Evolutionary conservation across 352 stramenopile species (phyloP).

Genomic region (Pythium dissimile): DNA sequence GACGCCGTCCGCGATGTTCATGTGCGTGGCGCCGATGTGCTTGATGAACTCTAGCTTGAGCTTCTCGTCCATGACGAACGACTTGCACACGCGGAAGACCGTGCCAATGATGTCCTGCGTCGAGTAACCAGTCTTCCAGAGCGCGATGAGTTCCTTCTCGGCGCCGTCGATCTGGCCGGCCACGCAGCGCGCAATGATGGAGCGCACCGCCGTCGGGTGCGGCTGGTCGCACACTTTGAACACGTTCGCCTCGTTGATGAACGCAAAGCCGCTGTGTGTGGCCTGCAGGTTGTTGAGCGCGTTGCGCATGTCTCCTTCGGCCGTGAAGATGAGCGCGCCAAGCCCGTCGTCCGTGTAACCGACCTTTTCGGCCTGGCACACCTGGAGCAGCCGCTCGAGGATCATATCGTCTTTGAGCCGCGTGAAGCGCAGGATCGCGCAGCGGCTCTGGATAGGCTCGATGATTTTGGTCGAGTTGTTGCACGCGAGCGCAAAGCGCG

Average conservation of each 20-base stretch:
- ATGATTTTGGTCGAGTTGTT: slow-evolving; percentile 99
- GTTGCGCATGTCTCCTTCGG: slow-evolving; percentile 99
- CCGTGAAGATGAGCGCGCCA: slow-evolving; percentile 98
- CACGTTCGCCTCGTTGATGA: slow-evolving; percentile 95
- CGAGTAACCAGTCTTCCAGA: slow-evolving; percentile 92
- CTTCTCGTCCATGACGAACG: slow-evolving; percentile 76
- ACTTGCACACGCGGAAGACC: slow-evolving; percentile 95
- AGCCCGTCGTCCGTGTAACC: slow-evolving; percentile 90
- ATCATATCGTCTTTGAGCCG: slow-evolving; percentile 96
- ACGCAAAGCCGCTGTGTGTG: slow-evolving; percentile 93
- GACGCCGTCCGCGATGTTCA: slow-evolving; percentile 93
- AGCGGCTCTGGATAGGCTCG: slow-evolving; percentile 98
- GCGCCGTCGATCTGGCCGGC: slow-evolving; percentile 84
- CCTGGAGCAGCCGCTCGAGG: slow-evolving; percentile 89
- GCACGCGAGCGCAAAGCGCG: slow-evolving; percentile 97
- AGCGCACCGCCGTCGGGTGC: slow-evolving; percentile 86
- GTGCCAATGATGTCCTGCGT: slow-evolving; percentile 98
- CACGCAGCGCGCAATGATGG: slow-evolving; percentile 65
- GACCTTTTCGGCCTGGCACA: slow-evolving; percentile 92
- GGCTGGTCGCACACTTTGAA: slow-evolving; percentile 97
- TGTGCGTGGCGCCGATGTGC: slow-evolving; percentile 88
- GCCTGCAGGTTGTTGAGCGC: slow-evolving; percentile 98
- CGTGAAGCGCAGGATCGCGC: slow-evolving; percentile 97
- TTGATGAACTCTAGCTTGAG: slow-evolving; percentile 91
- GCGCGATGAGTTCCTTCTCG: slow-evolving; percentile 60